A percentile compares a stretch with the other conserved stretches of the same genome.
phyloP scores from a whole-genome alignment of 768 basidiomycete species.

The Piloderma croceum region DNA sequence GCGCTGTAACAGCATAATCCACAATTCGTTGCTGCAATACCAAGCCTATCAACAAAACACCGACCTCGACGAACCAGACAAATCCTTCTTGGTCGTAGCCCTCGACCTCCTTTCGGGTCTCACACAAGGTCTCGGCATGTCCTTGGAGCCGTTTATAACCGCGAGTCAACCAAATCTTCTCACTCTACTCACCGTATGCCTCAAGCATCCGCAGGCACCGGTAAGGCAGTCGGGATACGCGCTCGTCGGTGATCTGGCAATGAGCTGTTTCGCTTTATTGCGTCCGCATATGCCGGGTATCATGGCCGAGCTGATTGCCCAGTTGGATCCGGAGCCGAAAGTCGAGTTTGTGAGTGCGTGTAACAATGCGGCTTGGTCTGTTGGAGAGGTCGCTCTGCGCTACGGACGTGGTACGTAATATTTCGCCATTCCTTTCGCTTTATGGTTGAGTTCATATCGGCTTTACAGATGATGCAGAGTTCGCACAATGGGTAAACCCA shows the following conservation, averaged over 20 bases:
- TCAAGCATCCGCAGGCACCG: slow-evolving; percentile 93
- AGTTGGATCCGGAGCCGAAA: slow-evolving; percentile 90
- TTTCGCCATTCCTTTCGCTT: slow-evolving; percentile 1
- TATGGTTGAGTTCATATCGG: slow-evolving; percentile 4
- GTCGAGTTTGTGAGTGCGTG: slow-evolving; percentile 93
- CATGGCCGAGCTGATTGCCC: slow-evolving; percentile 83
- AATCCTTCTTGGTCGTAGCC: slow-evolving; percentile 95
- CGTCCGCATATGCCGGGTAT: slow-evolving; percentile 82
- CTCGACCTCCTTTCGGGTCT: slow-evolving; percentile 95
- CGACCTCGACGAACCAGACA: slow-evolving; percentile 91
- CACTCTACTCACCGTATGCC: slow-evolving; percentile 75
- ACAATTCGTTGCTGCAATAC: slow-evolving; percentile 75
- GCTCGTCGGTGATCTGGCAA: slow-evolving; percentile 96
- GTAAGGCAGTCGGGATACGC: slow-evolving; percentile 97
- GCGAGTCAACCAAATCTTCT: slow-evolving; percentile 73
- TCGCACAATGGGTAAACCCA: slow-evolving; percentile 86
- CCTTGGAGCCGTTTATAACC: slow-evolving; percentile 68
- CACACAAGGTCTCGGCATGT: slow-evolving; percentile 85
- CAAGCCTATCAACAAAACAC: slow-evolving; percentile 85
- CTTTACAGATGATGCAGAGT: slow-evolving; percentile 67
- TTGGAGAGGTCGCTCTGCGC: slow-evolving; percentile 93
- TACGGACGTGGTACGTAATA: slow-evolving; percentile 66
- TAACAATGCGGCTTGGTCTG: slow-evolving; percentile 99
- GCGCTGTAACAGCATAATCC: slow-evolving; percentile 83
- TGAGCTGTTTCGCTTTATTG: slow-evolving; percentile 86